phyloP scores from a whole-genome alignment of 768 basidiomycete genomes.

The Suillus tomentosus region DNA sequence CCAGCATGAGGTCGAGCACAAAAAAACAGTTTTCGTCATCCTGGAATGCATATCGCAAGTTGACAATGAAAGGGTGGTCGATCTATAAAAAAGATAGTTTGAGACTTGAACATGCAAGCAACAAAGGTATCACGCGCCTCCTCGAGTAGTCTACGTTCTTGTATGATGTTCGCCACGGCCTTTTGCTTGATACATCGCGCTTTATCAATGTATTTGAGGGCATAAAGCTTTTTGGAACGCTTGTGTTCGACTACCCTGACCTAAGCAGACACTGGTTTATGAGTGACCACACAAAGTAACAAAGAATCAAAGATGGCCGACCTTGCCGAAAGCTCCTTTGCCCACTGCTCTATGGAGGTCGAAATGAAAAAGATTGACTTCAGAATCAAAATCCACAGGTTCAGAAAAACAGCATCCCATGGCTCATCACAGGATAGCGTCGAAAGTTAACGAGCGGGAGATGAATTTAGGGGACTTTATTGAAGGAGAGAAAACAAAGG shows the following conservation, averaged over 20 bases:
- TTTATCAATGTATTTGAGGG: conserved; percentile 98
- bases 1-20: conserved; percentile 94
- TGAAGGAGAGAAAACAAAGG: conserved; percentile 36
- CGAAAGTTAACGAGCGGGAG: conserved; percentile 31
- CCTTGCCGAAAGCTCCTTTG: conserved; percentile 98
- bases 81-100: conserved; percentile 47
- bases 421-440: conserved; percentile 40
- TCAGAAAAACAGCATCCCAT: conserved; percentile 68
- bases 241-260: conserved; percentile 98
- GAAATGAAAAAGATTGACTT: conserved; percentile 93
- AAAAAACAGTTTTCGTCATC: conserved; percentile 98
- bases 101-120: conserved; percentile 15
- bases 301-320: conserved; percentile 32
- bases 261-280: conserved; percentile 40
- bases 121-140: conserved; percentile 56
- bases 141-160: conserved; percentile 89
- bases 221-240: conserved; percentile 86
- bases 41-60: conserved; percentile 94
- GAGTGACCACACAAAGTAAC: conserved; percentile 10
- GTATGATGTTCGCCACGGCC: conserved; percentile 90
- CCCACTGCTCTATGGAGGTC: conserved; percentile 94
- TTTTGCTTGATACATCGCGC: conserved; percentile 87
- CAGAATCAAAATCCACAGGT: conserved; percentile 83
- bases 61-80: conserved; percentile 87
- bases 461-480: conserved; percentile 24